Conservation (phyloP, 2,329 filamentous ascomycete genomes). For the Trichoderma oligosporum region DNA sequence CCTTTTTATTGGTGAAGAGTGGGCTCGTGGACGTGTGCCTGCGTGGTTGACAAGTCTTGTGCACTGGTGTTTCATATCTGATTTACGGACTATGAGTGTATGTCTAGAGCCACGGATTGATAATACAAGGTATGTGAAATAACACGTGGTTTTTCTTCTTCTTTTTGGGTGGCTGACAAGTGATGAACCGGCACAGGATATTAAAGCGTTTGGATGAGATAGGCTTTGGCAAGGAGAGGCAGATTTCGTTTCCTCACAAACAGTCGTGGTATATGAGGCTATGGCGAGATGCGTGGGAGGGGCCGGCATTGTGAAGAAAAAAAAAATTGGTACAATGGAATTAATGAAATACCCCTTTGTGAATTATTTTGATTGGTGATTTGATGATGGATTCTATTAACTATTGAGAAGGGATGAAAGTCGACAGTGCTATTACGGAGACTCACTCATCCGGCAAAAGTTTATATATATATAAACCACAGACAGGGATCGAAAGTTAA, state of each 20-base stretch:
- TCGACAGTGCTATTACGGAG: too few species aligned
- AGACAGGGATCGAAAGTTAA: background rate
- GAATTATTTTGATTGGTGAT: background rate
- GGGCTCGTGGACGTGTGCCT: slow-evolving; percentile 77
- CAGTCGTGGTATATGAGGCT: slow-evolving; percentile 83
- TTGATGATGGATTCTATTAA: background rate
- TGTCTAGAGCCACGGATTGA: slow-evolving; percentile 88
- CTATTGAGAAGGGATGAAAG: too few species aligned
- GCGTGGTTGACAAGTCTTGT: slow-evolving; percentile 81
- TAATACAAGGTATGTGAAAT: slow-evolving; percentile 68
- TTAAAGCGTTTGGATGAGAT: slow-evolving; percentile 62
- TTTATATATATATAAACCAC: too few species aligned
- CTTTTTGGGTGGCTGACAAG: background rate
- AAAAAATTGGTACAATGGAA: background rate
- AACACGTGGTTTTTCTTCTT: too few species aligned
- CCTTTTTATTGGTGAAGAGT: slow-evolving; percentile 85
- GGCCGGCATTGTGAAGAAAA: slow-evolving; percentile 53
- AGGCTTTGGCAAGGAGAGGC: slow-evolving; percentile 83
- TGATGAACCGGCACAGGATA: too few species aligned
- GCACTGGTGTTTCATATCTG: slow-evolving; percentile 78
- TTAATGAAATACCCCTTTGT: slow-evolving; percentile 7
- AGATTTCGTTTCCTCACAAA: slow-evolving; percentile 87
- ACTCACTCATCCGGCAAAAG: too few species aligned
- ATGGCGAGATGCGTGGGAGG: slow-evolving; percentile 74
- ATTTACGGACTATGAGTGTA: slow-evolving; percentile 76